These are phyloP conservation scores for Aspergillus phoenicis DNA, from an alignment of 2,329 filamentous ascomycete genomes.

Conservation along the genomic window DNA sequence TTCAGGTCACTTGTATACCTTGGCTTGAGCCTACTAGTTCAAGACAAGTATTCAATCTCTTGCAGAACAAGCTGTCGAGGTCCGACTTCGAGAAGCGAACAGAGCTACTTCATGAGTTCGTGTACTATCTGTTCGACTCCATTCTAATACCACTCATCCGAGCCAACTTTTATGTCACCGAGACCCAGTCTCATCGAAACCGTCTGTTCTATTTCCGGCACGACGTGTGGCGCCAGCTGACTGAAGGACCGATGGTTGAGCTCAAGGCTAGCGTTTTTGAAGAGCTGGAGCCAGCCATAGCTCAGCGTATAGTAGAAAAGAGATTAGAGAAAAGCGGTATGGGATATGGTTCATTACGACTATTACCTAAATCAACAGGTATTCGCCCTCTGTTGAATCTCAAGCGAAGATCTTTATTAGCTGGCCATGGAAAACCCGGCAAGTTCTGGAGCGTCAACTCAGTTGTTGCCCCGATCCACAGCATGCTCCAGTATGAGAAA, in stretches of 20 bases:
- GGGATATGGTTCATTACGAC: conserved; percentile 75
- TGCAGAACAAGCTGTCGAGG: conserved; percentile 60
- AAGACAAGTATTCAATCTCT: conserved; percentile 2
- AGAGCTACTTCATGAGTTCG: conserved; percentile 78
- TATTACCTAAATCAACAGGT: conserved; percentile 77
- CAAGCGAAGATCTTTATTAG: conserved; percentile 61
- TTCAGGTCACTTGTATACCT: conserved; percentile 64
- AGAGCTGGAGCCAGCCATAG: conserved; percentile 65
- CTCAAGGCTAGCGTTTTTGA: conserved; percentile 78
- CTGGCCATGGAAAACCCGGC: conserved; percentile 54
- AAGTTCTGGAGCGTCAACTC: conserved; percentile 66
- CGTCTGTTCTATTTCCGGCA: conserved; percentile 92
- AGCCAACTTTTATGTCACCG: conserved; percentile 91
- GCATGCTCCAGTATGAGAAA: conserved; percentile 77
- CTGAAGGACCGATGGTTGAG: conserved; percentile 68
- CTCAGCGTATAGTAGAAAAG: conserved; percentile 60
- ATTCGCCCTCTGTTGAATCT: conserved; percentile 89
- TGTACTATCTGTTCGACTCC: conserved; percentile 94
- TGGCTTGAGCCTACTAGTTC: conserved; percentile 69
- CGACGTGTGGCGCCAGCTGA: conserved; percentile 80
- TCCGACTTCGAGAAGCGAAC: conserved; percentile 74
- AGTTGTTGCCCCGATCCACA: conserved; percentile 72
- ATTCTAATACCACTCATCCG: conserved; percentile 83
- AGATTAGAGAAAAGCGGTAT: conserved; percentile 66
- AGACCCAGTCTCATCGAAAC: conserved; percentile 78